A percentile compares a stretch with the other conserved stretches of the same genome.
phyloP scores from a whole-genome alignment of 1,284 basidiomycete genomes.

The Pyrrhoderma lamaoense region DNA sequence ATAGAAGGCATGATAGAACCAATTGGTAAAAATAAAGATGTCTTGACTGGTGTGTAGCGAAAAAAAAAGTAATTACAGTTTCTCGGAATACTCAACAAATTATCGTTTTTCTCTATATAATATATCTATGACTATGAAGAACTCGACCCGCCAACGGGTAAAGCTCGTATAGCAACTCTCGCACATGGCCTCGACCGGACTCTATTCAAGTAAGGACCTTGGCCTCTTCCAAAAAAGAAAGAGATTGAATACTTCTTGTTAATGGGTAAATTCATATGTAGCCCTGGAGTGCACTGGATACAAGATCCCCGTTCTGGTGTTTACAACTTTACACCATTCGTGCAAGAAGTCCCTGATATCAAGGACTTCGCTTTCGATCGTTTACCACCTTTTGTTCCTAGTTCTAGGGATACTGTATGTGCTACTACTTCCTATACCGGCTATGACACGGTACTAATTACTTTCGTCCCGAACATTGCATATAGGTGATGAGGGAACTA shows the following conservation, averaged over 20 bases:
- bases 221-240: too few species aligned
- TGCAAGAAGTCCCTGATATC: slow-evolving; percentile 70
- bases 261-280: slow-evolving; percentile 28
- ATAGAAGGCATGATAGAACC: slow-evolving; percentile 39
- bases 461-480: not conserved
- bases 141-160: slow-evolving; percentile 37
- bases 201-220: slow-evolving; percentile 70
- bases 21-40: slow-evolving; percentile 15
- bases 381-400: slow-evolving; percentile 70
- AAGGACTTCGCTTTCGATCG: slow-evolving; percentile 90
- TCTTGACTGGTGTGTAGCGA: slow-evolving; percentile 24
- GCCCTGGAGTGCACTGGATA: slow-evolving; percentile 89
- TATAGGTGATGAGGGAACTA: slow-evolving; percentile 2
- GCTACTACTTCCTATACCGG: not conserved
- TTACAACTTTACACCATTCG: slow-evolving; percentile 76
- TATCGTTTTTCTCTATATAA: not conserved
- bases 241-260: too few species aligned
- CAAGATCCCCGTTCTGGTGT: slow-evolving; percentile 81
- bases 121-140: slow-evolving; percentile 35
- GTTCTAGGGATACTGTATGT: slow-evolving; percentile 76
- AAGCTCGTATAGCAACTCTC: slow-evolving; percentile 60
- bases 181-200: slow-evolving; percentile 77
- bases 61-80: slow-evolving; percentile 5
- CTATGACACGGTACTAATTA: not conserved
- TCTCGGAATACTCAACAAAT: not conserved